These are phyloP conservation scores for Elsinoe necatrix DNA, from an alignment of 2,329 filamentous ascomycete species.

Conservation along the genomic window DNA sequence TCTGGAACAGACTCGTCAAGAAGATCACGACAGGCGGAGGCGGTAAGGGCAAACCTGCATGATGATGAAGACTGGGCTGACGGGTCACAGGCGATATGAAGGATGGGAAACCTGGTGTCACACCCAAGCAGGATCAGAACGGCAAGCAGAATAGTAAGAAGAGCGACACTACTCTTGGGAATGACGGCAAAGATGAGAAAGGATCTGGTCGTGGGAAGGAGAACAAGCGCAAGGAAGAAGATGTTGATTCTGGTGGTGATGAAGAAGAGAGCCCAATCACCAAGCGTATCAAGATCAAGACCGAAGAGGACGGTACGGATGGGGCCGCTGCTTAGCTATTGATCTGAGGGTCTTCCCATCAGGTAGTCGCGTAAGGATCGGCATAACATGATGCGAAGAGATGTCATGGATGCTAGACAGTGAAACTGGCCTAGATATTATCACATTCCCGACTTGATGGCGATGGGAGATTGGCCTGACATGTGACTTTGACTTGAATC, in stretches of 20 bases:
- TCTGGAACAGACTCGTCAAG: constrained; percentile 50
- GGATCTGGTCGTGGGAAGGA: neutral
- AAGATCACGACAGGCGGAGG: neutral
- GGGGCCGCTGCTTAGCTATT: neutral
- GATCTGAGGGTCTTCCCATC: no score
- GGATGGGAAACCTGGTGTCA: neutral
- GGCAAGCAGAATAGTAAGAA: neutral
- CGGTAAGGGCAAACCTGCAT: neutral
- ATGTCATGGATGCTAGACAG: no score
- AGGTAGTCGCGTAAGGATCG: no score
- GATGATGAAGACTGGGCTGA: neutral
- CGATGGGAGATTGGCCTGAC: neutral
- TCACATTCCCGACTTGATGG: no score
- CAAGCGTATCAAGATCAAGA: constrained; percentile 2
- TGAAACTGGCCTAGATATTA: no score
- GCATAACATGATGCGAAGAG: no score
- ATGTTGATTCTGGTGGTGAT: neutral
- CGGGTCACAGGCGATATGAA: neutral
- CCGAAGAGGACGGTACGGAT: neutral
- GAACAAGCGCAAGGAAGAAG: neutral
- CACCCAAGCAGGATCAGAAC: neutral
- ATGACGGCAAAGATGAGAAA: neutral
- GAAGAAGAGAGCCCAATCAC: neutral
- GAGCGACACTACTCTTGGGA: neutral
- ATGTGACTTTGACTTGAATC: neutral